phyloP scores from a whole-genome alignment of 495 filamentous ascomycete species.

The Penicillium mononematosum region DNA sequence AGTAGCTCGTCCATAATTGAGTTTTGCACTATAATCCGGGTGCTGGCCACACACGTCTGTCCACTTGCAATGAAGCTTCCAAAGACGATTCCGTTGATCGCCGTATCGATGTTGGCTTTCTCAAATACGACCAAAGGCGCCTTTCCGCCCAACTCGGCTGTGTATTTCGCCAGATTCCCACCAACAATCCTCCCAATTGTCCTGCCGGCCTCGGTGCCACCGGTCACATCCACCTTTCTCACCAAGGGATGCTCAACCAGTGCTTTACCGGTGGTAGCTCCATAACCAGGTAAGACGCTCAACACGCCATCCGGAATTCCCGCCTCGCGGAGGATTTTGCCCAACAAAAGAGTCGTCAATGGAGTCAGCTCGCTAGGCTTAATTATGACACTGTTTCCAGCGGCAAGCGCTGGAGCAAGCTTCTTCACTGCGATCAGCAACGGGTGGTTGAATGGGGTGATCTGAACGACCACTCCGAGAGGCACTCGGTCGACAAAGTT shows the following conservation, averaged over 20 bases:
- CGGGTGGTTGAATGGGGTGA: constrained; percentile 67
- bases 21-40: constrained; percentile 54
- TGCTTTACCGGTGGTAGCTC: constrained; percentile 50
- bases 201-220: constrained; percentile 48
- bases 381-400: constrained; percentile 61
- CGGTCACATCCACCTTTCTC: constrained; percentile 63
- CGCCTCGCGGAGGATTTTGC: constrained; percentile 49
- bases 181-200: constrained; percentile 50
- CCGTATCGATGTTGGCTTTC: constrained; percentile 47
- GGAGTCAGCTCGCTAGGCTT: constrained; percentile 64
- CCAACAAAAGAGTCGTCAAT: constrained; percentile 54
- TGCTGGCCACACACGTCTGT: constrained; percentile 62
- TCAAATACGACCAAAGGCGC: constrained; percentile 57
- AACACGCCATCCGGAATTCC: constrained; percentile 58
- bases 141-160: constrained; percentile 62
- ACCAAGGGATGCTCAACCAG: constrained; percentile 54
- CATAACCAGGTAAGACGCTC: constrained; percentile 56
- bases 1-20: constrained; percentile 38
- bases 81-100: constrained; percentile 58
- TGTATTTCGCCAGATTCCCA: constrained; percentile 53
- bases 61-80: constrained; percentile 60
- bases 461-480: constrained; percentile 61
- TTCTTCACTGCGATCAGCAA: constrained; percentile 65
- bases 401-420: constrained; percentile 58
- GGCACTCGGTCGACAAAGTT: constrained; percentile 61